Evolutionary conservation across 176 grass and related monocot genomes (phyloP).

Genomic region (Oryza punctata): DNA sequence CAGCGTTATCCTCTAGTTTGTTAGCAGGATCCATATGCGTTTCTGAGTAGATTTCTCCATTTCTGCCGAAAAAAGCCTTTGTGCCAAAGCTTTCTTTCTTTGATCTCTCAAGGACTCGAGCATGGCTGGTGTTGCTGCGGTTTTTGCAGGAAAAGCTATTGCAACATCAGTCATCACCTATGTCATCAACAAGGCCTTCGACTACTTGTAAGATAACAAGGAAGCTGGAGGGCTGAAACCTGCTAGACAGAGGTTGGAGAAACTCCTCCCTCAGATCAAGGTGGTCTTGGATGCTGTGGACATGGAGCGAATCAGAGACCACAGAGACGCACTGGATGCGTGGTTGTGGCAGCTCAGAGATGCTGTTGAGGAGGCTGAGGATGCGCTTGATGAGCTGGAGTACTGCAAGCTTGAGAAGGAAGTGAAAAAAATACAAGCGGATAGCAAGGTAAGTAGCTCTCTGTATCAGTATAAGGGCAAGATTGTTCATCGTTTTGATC

Average conservation of each 20-base stretch:
- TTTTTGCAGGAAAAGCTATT: constrained; percentile 38
- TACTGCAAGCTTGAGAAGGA: constrained; percentile 32
- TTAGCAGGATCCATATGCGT: no score
- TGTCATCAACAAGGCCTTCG: constrained; percentile 32
- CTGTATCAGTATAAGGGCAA: constrained; percentile 18
- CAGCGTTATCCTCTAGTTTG: no score
- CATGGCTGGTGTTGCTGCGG: constrained; percentile 20
- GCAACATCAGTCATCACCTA: constrained; percentile 15
- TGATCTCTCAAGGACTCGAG: neutral
- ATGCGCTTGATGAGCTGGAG: constrained; percentile 38
- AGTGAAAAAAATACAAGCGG: neutral
- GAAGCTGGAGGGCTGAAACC: neutral
- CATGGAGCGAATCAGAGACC: constrained; percentile 20
- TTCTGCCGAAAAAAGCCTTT: neutral
- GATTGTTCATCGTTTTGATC: neutral
- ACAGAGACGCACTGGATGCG: constrained; percentile 9
- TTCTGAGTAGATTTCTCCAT: no score
- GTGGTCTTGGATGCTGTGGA: constrained; percentile 31
- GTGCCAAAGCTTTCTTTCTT: neutral
- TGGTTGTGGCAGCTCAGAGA: constrained; percentile 50
- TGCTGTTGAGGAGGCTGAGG: constrained; percentile 36
- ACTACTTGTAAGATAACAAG: constrained; percentile 22
- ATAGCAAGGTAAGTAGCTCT: neutral
- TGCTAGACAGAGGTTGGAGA: neutral
- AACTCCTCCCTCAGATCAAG: constrained; percentile 10